A percentile compares a stretch with the other conserved stretches of the same genome.
Evolutionary conservation across 2,329 filamentous ascomycete species (phyloP).

Genomic region (Hirsutella thompsonii): DNA sequence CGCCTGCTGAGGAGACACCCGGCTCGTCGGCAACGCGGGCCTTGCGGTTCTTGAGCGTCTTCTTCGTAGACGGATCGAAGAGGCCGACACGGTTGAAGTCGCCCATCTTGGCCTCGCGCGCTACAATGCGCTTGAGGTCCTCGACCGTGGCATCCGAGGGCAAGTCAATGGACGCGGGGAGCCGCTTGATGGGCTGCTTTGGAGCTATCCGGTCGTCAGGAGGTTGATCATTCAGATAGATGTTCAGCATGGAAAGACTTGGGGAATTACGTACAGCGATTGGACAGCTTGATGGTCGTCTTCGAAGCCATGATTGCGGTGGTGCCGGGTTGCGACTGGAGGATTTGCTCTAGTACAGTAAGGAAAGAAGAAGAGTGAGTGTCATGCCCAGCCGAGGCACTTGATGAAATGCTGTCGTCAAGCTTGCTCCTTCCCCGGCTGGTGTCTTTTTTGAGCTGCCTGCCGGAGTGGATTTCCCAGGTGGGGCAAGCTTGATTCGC

Average conservation of each 20-base stretch:
- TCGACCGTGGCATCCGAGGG: constrained; percentile 41
- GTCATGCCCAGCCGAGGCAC: no score
- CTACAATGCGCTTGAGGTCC: constrained; percentile 43
- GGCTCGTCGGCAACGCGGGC: constrained; percentile 36
- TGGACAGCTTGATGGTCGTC: constrained; percentile 29
- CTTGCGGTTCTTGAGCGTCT: constrained; percentile 50
- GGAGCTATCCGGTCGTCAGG: constrained; percentile 19
- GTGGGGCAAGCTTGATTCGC: no score
- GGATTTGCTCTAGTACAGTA: no score
- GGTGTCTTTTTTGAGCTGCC: no score
- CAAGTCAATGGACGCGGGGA: constrained; percentile 38
- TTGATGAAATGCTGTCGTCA: no score
- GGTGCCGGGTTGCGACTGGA: not conserved
- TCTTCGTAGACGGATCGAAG: constrained; percentile 46
- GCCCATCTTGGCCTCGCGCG: constrained; percentile 33
- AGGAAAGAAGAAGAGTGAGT: no score
- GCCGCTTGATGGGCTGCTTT: constrained; percentile 37
- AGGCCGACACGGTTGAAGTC: constrained; percentile 52
- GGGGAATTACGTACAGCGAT: constrained; percentile 22
- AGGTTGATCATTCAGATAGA: not conserved
- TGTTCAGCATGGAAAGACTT: constrained; percentile 13
- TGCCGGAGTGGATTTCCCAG: no score
- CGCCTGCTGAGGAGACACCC: constrained; percentile 32
- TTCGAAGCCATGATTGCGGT: constrained; percentile 15
- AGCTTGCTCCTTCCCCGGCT: no score